Base-by-base conservation (phyloP, 805 yeast genomes). In the Kockiozyma suomiensis region DNA sequence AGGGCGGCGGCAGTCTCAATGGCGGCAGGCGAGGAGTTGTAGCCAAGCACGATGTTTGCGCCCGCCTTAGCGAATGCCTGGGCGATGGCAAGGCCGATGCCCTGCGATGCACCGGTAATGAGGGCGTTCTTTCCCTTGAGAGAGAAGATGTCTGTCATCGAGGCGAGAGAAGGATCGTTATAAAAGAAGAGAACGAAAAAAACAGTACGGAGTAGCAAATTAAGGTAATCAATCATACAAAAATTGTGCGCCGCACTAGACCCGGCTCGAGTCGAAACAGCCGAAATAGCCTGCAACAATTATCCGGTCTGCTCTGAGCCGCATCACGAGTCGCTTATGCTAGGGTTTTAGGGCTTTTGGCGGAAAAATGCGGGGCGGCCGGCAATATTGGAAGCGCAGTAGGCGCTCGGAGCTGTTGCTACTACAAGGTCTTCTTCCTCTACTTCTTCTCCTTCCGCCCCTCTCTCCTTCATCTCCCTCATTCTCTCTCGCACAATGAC, bases 1-100 rank as follows among this genome's bases (percentile, higher is more conserved):
- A 87, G 76, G 19, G 71, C 76, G 66, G 78, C 79, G 15, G 90
- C 90, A 66, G 81, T 81, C 51, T 79, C 85, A 48, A 81, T 82
- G 15, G 88, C 82, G 35, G 57, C 45, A 3, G 86, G 82, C 65
- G 79, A 80, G 56, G 83, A 76, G 72, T 82, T 83, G 56, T 66
- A 66, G 37, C 62, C 63, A 17, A 61, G 70, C 57, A 74, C 73
- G 19, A 77, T 72, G 23, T 79, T 79, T 23, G 81, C 81, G 35
- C 78, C 78, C 5, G 79, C 74, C 50, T 75, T 75, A 1, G 82
- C 84, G 41, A 80, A 72, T 21, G 80, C 83, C 35, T 70, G 69
- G 23, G 81, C 82, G 45, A 81, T 74, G 48, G 79, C 81, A 35
- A 75, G 76, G 0, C 84, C 85, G 59, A 82, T 82, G 4, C 85